phyloP scores from a whole-genome alignment of 2,329 filamentous ascomycete genomes.

The Diaporthe australafricana region DNA sequence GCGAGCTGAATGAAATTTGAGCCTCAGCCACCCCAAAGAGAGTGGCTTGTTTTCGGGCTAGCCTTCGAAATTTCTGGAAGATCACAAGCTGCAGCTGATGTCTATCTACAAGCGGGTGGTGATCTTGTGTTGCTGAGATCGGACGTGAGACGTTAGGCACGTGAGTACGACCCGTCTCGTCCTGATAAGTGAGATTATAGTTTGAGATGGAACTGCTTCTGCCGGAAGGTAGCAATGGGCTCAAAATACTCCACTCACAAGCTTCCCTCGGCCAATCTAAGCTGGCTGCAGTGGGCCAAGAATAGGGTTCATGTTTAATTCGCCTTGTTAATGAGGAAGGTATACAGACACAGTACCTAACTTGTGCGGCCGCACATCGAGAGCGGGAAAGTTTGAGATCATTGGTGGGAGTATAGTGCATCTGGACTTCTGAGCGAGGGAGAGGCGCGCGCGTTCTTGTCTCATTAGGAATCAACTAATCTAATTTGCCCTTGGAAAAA shows the following conservation, averaged over 20 bases:
- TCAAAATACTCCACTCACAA: neutral
- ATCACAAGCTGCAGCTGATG: no score
- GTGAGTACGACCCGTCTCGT: neutral
- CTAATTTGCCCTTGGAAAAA: no score
- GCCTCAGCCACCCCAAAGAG: neutral
- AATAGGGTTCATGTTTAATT: no score
- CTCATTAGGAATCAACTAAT: constrained; percentile 24
- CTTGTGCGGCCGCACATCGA: neutral
- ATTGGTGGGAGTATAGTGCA: neutral
- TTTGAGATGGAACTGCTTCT: neutral
- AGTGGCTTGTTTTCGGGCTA: no score
- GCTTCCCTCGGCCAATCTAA: no score
- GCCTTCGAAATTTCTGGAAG: no score
- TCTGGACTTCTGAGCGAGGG: neutral
- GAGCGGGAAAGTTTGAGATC: neutral
- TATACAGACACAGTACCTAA: neutral
- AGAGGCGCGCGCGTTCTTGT: constrained; percentile 1
- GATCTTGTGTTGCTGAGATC: neutral
- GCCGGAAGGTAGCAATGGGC: neutral
- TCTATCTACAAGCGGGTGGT: no score
- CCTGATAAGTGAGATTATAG: neutral
- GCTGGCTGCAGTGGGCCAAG: no score
- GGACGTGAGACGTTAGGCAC: neutral
- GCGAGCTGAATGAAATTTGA: neutral
- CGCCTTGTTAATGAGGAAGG: neutral